These are phyloP conservation scores for Aspergillus sp. DNA, from an alignment of 2,329 filamentous ascomycete species.

Conservation along the genomic window DNA sequence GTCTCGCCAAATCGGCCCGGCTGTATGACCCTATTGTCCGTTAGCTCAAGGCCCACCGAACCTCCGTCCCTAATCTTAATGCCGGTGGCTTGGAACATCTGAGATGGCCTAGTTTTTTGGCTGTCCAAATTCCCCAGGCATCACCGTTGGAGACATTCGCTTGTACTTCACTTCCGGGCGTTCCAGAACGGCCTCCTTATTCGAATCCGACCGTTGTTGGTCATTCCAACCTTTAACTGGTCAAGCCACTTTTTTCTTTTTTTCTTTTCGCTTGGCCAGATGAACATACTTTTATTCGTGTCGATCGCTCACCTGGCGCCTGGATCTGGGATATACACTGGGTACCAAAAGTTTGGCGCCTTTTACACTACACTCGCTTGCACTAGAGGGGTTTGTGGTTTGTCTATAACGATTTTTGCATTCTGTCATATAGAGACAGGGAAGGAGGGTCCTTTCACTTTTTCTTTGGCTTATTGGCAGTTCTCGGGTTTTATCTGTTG, in stretches of 20 bases:
- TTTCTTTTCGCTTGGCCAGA: conserved; percentile 20
- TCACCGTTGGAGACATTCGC: conserved; percentile 28
- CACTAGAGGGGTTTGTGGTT: conserved; percentile 22
- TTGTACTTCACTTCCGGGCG: conserved; percentile 21
- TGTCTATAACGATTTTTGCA: conserved; percentile 22
- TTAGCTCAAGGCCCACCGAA: conserved; percentile 7
- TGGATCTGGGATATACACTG: conserved; percentile 19
- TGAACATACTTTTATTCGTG: conserved; percentile 29
- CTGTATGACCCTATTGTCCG: conserved; percentile 6
- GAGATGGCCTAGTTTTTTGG: conserved; percentile 3
- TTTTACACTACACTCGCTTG: conserved; percentile 33
- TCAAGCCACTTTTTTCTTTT: conserved; percentile 18
- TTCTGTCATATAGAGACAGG: conserved; percentile 24
- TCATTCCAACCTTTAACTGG: conserved; percentile 25
- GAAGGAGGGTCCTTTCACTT: conserved; percentile 3
- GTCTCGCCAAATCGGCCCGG: conserved; percentile 16
- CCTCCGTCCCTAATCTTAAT: conserved; percentile 35
- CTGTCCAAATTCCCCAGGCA: background rate
- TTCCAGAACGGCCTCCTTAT: conserved; percentile 13
- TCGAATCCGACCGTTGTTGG: conserved; percentile 22
- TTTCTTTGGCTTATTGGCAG: conserved; percentile 2
- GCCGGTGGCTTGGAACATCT: conserved; percentile 16
- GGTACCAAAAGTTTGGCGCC: conserved; percentile 19
- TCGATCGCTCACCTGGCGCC: conserved; percentile 33
- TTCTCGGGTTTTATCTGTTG: background rate